Evolutionary conservation across 495 filamentous ascomycete species (phyloP).

Genomic region (Podospora fimiseda): DNA sequence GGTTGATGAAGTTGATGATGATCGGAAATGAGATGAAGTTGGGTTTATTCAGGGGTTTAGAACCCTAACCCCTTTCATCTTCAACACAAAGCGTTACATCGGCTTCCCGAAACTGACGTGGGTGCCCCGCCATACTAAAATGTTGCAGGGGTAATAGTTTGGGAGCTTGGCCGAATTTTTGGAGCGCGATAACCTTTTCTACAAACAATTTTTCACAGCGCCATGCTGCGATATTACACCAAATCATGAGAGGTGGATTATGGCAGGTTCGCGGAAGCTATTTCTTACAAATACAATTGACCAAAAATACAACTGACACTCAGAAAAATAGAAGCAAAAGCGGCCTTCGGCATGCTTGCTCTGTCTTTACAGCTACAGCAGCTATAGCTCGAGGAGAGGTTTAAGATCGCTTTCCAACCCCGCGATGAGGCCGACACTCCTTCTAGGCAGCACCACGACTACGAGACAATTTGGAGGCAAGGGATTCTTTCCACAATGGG

Average conservation of each 20-base stretch:
- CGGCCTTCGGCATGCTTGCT: slow-evolving; percentile 21
- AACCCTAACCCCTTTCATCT: slow-evolving; percentile 15
- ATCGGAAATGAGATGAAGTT: neutral
- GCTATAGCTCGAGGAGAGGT: neutral
- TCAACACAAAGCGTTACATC: slow-evolving; percentile 4
- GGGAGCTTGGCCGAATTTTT: slow-evolving; percentile 20
- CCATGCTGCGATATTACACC: slow-evolving; percentile 20
- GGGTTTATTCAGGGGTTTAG: neutral
- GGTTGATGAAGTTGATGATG: neutral
- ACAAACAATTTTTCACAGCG: slow-evolving; percentile 2
- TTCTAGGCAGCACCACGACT: neutral
- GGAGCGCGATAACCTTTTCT: neutral
- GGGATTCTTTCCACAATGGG: neutral
- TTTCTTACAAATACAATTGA: neutral
- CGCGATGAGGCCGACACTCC: neutral
- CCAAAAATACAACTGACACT: neutral
- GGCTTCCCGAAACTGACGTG: neutral
- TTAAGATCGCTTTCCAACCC: neutral
- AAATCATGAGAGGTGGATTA: slow-evolving; percentile 30
- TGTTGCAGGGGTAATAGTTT: neutral
- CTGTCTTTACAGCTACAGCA: slow-evolving; percentile 20
- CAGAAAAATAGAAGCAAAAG: slow-evolving; percentile 16
- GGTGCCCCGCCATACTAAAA: neutral
- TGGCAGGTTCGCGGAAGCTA: slow-evolving; percentile 22
- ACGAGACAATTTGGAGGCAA: neutral